Evolutionary conservation across 2,329 filamentous ascomycete species (phyloP).

Genomic region (Penicillium sp.): DNA sequence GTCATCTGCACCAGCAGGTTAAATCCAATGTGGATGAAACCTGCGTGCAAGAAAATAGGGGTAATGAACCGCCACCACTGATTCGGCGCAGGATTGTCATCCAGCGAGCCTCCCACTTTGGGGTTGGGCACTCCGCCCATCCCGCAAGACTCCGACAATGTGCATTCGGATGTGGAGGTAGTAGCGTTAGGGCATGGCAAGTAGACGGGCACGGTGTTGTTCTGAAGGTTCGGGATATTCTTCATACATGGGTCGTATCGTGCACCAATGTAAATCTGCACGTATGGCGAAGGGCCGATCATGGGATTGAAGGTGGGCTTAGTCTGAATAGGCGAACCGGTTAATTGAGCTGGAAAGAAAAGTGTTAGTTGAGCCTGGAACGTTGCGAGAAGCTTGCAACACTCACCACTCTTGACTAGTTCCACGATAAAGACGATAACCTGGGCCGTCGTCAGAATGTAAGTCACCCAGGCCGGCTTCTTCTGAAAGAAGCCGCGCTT

Average conservation of each 20-base stretch:
- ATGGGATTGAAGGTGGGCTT: constrained; percentile 91
- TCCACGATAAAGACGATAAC: constrained; percentile 85
- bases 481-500: constrained; percentile 57
- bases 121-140: constrained; percentile 75
- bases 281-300: constrained; percentile 88
- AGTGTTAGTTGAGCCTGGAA: not conserved
- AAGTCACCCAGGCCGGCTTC: constrained; percentile 75
- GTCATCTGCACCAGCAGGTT: constrained; percentile 91
- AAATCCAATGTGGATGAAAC: constrained; percentile 91
- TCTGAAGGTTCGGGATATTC: constrained; percentile 52
- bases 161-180: constrained; percentile 61
- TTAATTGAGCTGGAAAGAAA: constrained; percentile 61
- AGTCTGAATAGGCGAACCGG: constrained; percentile 66
- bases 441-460: constrained; percentile 73
- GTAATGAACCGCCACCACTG: constrained; percentile 97
- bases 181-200: constrained; percentile 86
- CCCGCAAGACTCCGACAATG: constrained; percentile 77
- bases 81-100: constrained; percentile 67
- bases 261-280: constrained; percentile 96
- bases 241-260: constrained; percentile 95
- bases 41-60: constrained; percentile 93
- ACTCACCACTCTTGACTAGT: constrained; percentile 74
- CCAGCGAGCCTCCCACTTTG: constrained; percentile 46
- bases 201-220: constrained; percentile 31
- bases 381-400: too few species aligned